Base-by-base conservation (phyloP, 768 basidiomycete genomes). In the Chalciporus chontae region DNA sequence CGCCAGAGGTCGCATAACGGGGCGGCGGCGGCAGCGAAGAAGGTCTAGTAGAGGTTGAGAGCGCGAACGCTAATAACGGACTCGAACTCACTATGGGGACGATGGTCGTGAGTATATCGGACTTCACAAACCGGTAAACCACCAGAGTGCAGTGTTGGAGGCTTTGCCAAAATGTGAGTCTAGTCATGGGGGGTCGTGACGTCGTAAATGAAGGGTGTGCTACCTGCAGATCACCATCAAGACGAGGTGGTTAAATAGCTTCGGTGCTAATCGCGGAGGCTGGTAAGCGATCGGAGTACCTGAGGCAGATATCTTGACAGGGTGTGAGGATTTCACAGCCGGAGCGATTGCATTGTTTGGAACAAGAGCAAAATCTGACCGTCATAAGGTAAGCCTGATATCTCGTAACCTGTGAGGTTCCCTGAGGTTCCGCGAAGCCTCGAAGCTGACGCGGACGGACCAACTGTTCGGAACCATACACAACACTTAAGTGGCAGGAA, bases 21-120 rank as follows among this genome's bases (percentile, higher is more conserved):
- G 3, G 73, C 72, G 0, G 69, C 60, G 5, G 63, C 60, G 1
- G 39, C 39, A 4, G 73, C 62, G 40, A 74, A 72, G 34, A 71
- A 45, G 1, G 67, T 69, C 73, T 73, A 48, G 21, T 8, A 4
- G 5, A 37, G 34, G 4, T n/a, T 58, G 32, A 4, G 31, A 42
- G 21, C 7, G 34, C 13, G 41, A 39, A 42, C 9, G 36, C 18
- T 27, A 18, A 4, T 14, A 37, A 11, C 5, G 34, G 11, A 32
- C 11, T 23, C 6, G 17, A 38, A 13, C 42, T 48, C 24, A 69
- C 66, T 34, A 55, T 65, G 27, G 66, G 66, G 27, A 67, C 55
- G 39, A 67, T 26, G 23, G 58, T 59, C 29, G 63, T 67, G 36
- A 54, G 5, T 40, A 65, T 52, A 23, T 67, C 66, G 21, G 56